A percentile compares a stretch with the other conserved stretches of the same genome.
phyloP scores from a whole-genome alignment of 331 rosid genomes.

The Telfairia occidentalis region DNA sequence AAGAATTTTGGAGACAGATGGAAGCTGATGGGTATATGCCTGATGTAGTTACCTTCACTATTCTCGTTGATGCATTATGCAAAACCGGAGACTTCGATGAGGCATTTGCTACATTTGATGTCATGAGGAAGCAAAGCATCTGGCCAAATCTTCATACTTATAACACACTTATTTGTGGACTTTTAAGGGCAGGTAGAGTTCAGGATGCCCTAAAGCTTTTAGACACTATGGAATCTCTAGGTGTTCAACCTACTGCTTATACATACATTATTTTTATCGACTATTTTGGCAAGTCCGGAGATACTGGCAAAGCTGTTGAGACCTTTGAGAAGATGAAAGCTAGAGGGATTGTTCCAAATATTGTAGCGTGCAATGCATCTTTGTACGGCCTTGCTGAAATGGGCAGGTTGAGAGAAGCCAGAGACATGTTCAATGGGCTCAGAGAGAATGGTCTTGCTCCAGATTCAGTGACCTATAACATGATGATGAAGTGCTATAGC shows the following conservation, averaged over 20 bases:
- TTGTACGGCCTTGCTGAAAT: conserved; percentile 65
- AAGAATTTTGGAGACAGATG: conserved; percentile 72
- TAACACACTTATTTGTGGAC: conserved; percentile 74
- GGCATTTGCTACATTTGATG: conserved; percentile 53
- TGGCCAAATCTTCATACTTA: conserved; percentile 82
- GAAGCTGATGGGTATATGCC: conserved; percentile 76
- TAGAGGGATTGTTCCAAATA: conserved; percentile 67
- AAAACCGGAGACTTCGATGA: conserved; percentile 52
- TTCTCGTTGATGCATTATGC: conserved; percentile 64
- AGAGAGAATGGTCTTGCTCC: conserved; percentile 66
- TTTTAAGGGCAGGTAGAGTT: conserved; percentile 44
- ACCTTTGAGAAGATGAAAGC: conserved; percentile 68
- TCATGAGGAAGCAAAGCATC: conserved; percentile 53
- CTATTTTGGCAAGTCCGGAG: conserved; percentile 77
- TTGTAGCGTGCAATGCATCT: conserved; percentile 82
- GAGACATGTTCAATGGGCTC: conserved; percentile 50
- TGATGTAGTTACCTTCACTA: conserved; percentile 77
- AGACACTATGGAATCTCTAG: conserved; percentile 50
- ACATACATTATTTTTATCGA: conserved; percentile 81
- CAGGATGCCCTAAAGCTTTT: conserved; percentile 67
- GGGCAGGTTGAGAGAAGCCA: conserved; percentile 71
- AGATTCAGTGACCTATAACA: conserved; percentile 72
- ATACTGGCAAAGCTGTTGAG: conserved; percentile 63
- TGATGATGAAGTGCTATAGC: conserved; percentile 90
- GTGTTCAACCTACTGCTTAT: conserved; percentile 66